Evolutionary conservation across 305 asterid species (phyloP), one percentile per base, ranked within the genome.

Genomic region (Coffea humblotiana): DNA sequence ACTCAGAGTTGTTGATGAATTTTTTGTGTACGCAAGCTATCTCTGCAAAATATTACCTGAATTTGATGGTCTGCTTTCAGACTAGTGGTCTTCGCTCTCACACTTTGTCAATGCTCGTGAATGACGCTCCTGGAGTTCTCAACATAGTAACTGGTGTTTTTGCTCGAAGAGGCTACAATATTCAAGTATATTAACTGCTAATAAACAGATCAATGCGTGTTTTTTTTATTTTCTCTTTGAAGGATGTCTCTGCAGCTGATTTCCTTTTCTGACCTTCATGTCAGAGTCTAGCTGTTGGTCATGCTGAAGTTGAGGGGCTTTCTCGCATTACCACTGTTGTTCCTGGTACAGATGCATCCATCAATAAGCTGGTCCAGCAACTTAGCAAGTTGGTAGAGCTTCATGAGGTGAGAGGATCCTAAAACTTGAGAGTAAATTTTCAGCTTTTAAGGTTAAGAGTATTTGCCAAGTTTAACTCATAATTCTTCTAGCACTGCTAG

Each of bases 241-340:
- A 68, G 43, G 66, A 82, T 40, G 32, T 72, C 60, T 37, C 84
- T 69, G 18, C 27, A 60, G 72, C 67, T 81, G 71, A 69, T 81
- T 5, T 84, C 75, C 23, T 78, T 74, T 77, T 73, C 61, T 76
- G 67, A 66, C 79, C 77, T 83, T 84, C 61, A 77, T 82, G 43
- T 52, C 88, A 96, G 99, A 96, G 99, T 90, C 91, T 96, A 87
- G 99, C 98, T 69, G 98, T 96, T 87, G 99, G 99, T 82, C 98
- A 88, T 90, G 85, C 99, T 79, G 99, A 94, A 91, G 89, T 88
- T 82, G 98, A 96, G 82, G 98, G 99, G 77, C 88, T 79, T 79
- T 94, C 98, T 79, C 97, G 98, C 82, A 94, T 94, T 78, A 94
- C 98, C 71, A 94, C 98, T 65, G 98, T 94, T 78, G 98, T 94